Evolutionary conservation across 2,329 filamentous ascomycete genomes (phyloP).

Genomic region (Fusarium duplospermum): DNA sequence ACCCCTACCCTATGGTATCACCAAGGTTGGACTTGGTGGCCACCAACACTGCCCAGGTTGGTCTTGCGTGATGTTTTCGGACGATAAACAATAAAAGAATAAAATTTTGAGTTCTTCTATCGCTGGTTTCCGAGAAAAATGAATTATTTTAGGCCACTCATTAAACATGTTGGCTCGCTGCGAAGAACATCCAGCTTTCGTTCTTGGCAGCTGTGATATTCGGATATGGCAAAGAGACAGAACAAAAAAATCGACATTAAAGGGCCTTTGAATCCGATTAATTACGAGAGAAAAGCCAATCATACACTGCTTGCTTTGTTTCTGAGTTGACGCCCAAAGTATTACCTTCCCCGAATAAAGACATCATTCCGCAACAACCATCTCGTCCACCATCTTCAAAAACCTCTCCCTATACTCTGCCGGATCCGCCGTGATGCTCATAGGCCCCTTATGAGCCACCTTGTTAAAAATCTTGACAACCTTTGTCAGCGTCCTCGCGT

Average conservation of each 20-base stretch:
- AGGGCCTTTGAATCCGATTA: neutral
- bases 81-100: neutral
- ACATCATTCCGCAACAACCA: conserved; percentile 50
- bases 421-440: conserved; percentile 79
- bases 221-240: neutral
- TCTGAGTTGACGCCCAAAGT: neutral
- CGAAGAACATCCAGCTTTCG: too few relatives aligned
- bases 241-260: neutral
- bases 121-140: neutral
- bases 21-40: neutral
- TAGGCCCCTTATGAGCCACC: conserved; percentile 73
- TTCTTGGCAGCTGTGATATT: fast-evolving
- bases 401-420: conserved; percentile 72
- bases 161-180: neutral
- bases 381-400: conserved; percentile 60
- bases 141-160: neutral
- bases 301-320: neutral
- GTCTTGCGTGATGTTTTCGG: neutral
- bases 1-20: neutral
- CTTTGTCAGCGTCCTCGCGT: conserved; percentile 73
- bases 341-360: neutral
- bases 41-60: neutral
- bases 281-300: neutral
- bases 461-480: conserved; percentile 73
- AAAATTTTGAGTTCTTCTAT: neutral